Evolutionary conservation across 441 rosid genomes (phyloP), one percentile per base, ranked within the genome.

Genomic region (California macrophylla): DNA sequence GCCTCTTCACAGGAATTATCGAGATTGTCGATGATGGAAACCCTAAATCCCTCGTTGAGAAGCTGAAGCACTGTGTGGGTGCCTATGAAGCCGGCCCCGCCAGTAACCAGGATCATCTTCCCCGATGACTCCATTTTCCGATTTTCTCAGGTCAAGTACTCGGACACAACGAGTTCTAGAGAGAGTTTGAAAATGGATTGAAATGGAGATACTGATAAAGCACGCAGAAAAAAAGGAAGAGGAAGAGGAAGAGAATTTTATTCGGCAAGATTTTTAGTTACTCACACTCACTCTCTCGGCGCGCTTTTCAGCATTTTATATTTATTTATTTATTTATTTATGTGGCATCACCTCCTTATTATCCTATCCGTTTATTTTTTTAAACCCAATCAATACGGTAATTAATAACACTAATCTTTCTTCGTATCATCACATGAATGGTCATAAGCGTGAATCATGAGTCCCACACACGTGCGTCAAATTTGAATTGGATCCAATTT

Each of bases 21-120:
- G 66, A 85, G 81, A 75, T 88, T 86, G 74, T 88, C 93, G 50
- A 88, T 80, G 73, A 86, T 78, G 16, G 86, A 77, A 40, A 88
- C 93, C 78, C 71, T 80, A 72, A 82, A 88, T 3, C 91, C 88
- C 30, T 74, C 82, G 4, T 82, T 78, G 16, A 88, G 85, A 30
- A 88, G 91, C 75, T 85, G 89, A 60, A 88, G 84, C 66, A 76
- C 86, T 3, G 89, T 83, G 77, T 88, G 91, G 0, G 93, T 88
- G 13, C 91, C 91, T 23, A 88, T 85, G 70, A 85, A 88, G 12
- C 93, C 93, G 69, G 93, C 93, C 34, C 91, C 88, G 23, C 91
- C 91, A 1, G 93, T 88, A 42, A 88, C 93, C 29, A 88, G 86
- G 76, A 88, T 79, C 18, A 73, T 80, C 74, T 75, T 84, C 66